Evolutionary conservation across 2,329 filamentous ascomycete species (phyloP).

Genomic region (Podosphaera fusca): DNA sequence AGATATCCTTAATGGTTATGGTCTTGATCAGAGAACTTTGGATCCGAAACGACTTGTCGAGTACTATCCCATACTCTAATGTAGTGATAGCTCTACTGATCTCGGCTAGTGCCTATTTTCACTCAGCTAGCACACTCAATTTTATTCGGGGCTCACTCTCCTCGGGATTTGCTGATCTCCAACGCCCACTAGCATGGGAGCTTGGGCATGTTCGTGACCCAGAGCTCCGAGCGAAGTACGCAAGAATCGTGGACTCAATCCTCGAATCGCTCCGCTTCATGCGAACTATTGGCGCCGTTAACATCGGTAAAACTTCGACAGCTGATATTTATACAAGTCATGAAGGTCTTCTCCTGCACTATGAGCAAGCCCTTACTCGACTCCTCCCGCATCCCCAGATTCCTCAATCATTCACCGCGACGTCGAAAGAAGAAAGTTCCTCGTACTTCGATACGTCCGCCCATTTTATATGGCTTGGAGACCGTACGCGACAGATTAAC

Average conservation of each 20-base stretch:
- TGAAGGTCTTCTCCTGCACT: conserved; percentile 81
- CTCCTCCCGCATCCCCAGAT: conserved; percentile 39
- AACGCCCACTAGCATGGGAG: conserved; percentile 84
- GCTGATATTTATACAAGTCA: conserved; percentile 92
- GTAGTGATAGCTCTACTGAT: conserved; percentile 1
- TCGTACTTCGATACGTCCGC: conserved; percentile 55
- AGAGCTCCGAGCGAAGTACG: conserved; percentile 65
- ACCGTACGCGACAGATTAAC: conserved; percentile 51
- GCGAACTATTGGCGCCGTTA: conserved; percentile 76
- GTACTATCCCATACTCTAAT: conserved; percentile 15
- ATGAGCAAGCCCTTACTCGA: conserved; percentile 73
- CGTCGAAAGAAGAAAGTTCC: conserved; percentile 9
- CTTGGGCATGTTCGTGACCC: conserved; percentile 78
- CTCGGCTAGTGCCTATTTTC: conserved; percentile 55
- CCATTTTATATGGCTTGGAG: conserved; percentile 3
- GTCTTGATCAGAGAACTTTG: conserved; percentile 48
- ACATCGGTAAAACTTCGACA: conserved; percentile 61
- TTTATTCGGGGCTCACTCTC: conserved; percentile 67
- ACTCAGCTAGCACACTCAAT: conserved; percentile 85
- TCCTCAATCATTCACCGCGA: conserved; percentile 1
- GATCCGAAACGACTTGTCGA: conserved; percentile 66
- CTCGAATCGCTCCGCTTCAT: conserved; percentile 86
- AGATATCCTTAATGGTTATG: conserved; percentile 84
- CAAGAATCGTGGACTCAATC: conserved; percentile 61
- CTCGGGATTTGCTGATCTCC: conserved; percentile 79